Evolutionary conservation across 805 yeast species (phyloP).

Genomic region (Yamadazyma olivae): DNA sequence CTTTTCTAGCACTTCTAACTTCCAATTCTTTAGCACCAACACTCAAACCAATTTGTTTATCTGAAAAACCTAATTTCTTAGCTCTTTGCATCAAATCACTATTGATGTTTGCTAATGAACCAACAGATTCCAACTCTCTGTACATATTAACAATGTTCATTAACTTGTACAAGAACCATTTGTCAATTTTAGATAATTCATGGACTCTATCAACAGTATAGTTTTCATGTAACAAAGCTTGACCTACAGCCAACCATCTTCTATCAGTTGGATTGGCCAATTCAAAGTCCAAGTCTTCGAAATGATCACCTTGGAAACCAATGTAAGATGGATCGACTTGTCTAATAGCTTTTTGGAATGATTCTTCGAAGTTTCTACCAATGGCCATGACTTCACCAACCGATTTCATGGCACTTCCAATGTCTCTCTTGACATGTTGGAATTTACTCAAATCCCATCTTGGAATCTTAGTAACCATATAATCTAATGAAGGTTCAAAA

Average conservation of each 20-base stretch:
- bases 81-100: slow-evolving; percentile 72
- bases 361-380: slow-evolving; percentile 97
- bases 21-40: slow-evolving; percentile 73
- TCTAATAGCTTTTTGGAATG: slow-evolving; percentile 95
- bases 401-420: slow-evolving; percentile 96
- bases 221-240: slow-evolving; percentile 88
- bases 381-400: slow-evolving; percentile 99
- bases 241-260: slow-evolving; percentile 97
- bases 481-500: slow-evolving; percentile 96
- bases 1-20: slow-evolving; percentile 79
- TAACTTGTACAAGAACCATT: slow-evolving; percentile 92
- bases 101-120: slow-evolving; percentile 53
- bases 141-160: slow-evolving; percentile 91
- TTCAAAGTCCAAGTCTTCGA: slow-evolving; percentile 73
- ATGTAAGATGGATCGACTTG: slow-evolving; percentile 88
- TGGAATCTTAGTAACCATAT: slow-evolving; percentile 96
- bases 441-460: slow-evolving; percentile 97
- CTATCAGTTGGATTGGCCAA: slow-evolving; percentile 89
- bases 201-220: slow-evolving; percentile 91
- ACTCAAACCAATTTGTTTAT: slow-evolving; percentile 82
- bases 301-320: slow-evolving; percentile 86
- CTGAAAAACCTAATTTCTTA: slow-evolving; percentile 93
- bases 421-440: slow-evolving; percentile 89
- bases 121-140: slow-evolving; percentile 67
- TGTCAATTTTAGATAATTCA: slow-evolving; percentile 87